Evolutionary conservation across 108 stramenopile genomes (phyloP).

Genomic region (Nitzschia putrida): DNA sequence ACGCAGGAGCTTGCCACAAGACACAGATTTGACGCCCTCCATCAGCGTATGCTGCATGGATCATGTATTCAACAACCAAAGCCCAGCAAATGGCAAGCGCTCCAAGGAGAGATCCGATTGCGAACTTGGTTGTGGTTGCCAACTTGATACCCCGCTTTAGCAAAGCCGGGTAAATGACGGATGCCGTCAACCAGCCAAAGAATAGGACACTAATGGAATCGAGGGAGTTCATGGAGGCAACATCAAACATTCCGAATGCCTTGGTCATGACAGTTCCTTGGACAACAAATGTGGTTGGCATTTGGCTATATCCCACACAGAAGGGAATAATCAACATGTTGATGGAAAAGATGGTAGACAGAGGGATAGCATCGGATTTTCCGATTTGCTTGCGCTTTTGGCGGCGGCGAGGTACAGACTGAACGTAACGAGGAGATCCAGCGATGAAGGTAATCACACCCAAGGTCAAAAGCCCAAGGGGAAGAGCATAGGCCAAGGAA

Average conservation of each 20-base stretch:
- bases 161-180: conserved; percentile 65
- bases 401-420: conserved; percentile 30
- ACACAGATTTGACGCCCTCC: conserved; percentile 66
- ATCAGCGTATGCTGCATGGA: conserved; percentile 55
- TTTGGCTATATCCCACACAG: conserved; percentile 65
- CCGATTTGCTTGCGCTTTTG: conserved; percentile 10
- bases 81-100: conserved; percentile 71
- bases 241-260: conserved; percentile 72
- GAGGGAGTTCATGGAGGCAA: conserved; percentile 76
- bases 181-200: conserved; percentile 70
- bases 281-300: conserved; percentile 79
- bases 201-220: conserved; percentile 74
- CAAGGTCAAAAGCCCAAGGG: conserved; percentile 47
- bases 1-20: conserved; percentile 77
- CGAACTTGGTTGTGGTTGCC: conserved; percentile 82
- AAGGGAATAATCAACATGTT: conserved; percentile 63
- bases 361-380: conserved; percentile 24
- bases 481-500: conserved; percentile 66
- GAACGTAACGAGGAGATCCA: conserved; percentile 60
- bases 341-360: conserved; percentile 50
- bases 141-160: conserved; percentile 65
- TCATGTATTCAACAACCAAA: conserved; percentile 65
- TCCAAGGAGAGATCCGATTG: conserved; percentile 75
- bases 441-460: conserved; percentile 49
- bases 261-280: conserved; percentile 83